Base-by-base conservation (phyloP, 169 alveolate genomes). In the Cryptosporidium parvum region DNA sequence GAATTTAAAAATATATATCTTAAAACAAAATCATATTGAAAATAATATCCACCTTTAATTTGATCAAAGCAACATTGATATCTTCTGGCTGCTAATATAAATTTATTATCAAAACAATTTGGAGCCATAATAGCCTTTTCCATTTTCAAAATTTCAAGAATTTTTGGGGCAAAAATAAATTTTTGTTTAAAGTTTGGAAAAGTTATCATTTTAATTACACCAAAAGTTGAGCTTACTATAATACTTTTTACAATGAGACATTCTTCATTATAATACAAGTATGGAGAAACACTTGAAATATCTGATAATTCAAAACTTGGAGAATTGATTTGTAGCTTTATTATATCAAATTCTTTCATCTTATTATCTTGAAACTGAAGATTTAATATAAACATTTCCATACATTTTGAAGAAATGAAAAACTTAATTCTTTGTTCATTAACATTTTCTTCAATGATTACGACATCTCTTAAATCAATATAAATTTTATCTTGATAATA, bases 201-300 rank as follows among this genome's bases (percentile, higher is more conserved):
- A n/a, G 12, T 26, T 26, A 65, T 33, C 29, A 33, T 65, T 65
- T 65, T 65, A 14, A 37, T 31, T 3, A 65, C 33, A n/a, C 72
- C 72, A 65, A 65, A 65, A 18, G 44, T 65, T 33, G 72, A 65
- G 51, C 72, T 65, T n/a, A 65, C 72, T 10, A 65, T 26, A 16
- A 35, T 14, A 35, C 72, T 65, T 33, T 33, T 65, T 16, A 65
- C 48, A 1, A 65, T 33, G 5, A 8, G 18, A n/a, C 7, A 12
- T 12, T 29, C 51, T 31, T 37, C 72, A 35, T 33, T 29, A 16
- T 3, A 1, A 21, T 65, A 65, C 33, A 14, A 9, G 31, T 65
- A 37, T 33, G 72, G 72, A 35, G 33, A 65, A 31, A 65, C 23
- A 35, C 72, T 37, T 31, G 72, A 65, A 35, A 65, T 65, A 65